These are phyloP conservation scores for Colletotrichum higginsianum DNA, from an alignment of 2,329 filamentous ascomycete species.

Conservation along the genomic window DNA sequence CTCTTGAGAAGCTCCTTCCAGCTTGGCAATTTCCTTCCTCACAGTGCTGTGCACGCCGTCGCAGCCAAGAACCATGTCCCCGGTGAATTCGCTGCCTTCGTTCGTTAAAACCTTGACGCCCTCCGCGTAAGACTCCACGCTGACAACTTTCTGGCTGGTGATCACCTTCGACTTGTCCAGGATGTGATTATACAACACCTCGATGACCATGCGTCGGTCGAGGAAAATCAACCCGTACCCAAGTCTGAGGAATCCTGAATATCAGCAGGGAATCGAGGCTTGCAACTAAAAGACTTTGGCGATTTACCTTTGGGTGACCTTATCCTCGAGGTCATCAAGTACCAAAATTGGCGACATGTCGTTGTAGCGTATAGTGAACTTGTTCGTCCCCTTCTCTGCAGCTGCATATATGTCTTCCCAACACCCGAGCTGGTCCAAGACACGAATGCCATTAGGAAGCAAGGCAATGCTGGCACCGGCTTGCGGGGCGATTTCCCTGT, in stretches of 20 bases:
- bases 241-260: not conserved
- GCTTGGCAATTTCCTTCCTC: not conserved
- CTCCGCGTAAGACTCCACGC: not conserved
- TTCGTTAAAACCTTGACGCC: not conserved
- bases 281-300: too few species aligned
- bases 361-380: not conserved
- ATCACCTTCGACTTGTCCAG: not conserved
- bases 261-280: too few species aligned
- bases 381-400: not conserved
- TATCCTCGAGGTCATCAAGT: not conserved
- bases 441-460: not conserved
- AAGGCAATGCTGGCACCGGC: not conserved
- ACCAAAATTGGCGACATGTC: not conserved
- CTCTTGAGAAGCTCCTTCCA: not conserved
- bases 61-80: not conserved
- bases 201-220: not conserved
- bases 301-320: too few species aligned
- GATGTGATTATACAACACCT: not conserved
- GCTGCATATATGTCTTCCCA: not conserved
- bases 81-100: not conserved
- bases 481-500: not conserved
- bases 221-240: not conserved
- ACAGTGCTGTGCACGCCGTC: not conserved
- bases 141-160: not conserved
- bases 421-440: not conserved